These are phyloP conservation scores for Ustilago crameri DNA, from an alignment of 1,284 basidiomycete species.

Conservation along the genomic window DNA sequence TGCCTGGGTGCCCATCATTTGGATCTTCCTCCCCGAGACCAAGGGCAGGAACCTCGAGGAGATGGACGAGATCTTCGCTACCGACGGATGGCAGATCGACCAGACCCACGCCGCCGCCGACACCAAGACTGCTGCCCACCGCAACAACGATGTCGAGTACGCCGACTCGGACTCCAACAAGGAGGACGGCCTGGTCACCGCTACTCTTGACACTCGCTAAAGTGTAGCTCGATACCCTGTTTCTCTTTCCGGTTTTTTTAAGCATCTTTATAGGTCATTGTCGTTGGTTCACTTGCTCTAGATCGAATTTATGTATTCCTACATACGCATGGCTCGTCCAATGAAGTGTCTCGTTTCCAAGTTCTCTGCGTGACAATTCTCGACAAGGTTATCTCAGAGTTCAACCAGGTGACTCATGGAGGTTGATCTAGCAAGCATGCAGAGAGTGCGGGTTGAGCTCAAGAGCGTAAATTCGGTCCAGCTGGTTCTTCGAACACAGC, in stretches of 20 bases:
- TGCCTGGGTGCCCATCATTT: slow-evolving; percentile 66
- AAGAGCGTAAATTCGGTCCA: no score
- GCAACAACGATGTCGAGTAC: slow-evolving; percentile 31
- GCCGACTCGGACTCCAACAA: slow-evolving; percentile 25
- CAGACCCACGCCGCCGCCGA: slow-evolving; percentile 23
- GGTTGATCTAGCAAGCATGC: no score
- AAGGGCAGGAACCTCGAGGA: slow-evolving; percentile 64
- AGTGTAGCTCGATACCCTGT: slow-evolving; percentile 10
- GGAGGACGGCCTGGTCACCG: slow-evolving; percentile 21
- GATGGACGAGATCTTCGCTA: slow-evolving; percentile 64
- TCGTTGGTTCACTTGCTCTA: not conserved
- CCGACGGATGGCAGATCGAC: slow-evolving; percentile 43
- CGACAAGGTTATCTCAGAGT: no score
- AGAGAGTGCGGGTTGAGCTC: no score
- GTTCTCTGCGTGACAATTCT: no score
- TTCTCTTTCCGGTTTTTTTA: not conserved
- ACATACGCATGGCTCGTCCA: no score
- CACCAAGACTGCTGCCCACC: slow-evolving; percentile 33
- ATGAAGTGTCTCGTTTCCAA: no score
- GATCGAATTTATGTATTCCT: no score
- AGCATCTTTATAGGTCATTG: not conserved
- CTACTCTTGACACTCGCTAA: slow-evolving; percentile 19
- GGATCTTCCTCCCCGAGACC: slow-evolving; percentile 67
- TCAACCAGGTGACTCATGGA: no score
- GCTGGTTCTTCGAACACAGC: no score